Conservation (phyloP, 495 filamentous ascomycete genomes). For the Xylaria scruposa region DNA sequence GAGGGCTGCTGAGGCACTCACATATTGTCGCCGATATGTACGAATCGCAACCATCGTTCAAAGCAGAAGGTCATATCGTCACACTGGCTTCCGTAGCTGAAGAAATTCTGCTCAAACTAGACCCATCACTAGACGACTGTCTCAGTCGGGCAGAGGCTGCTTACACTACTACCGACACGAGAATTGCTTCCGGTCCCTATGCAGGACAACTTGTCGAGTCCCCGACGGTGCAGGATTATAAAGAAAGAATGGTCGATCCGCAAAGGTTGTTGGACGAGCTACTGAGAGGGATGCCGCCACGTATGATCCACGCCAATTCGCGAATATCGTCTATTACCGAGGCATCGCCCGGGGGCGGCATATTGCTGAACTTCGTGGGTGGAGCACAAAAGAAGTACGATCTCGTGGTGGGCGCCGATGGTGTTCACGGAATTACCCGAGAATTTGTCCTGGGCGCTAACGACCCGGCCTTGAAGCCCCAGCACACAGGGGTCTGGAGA, state of each 20-base stretch:
- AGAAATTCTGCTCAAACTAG: slow-evolving; percentile 32
- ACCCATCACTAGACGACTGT: slow-evolving; percentile 34
- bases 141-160: slow-evolving; percentile 38
- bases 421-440: slow-evolving; percentile 33
- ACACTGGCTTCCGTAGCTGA: slow-evolving; percentile 33
- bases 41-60: slow-evolving; percentile 41
- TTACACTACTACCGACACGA: slow-evolving; percentile 21
- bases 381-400: slow-evolving; percentile 37
- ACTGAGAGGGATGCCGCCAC: slow-evolving; percentile 32
- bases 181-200: slow-evolving; percentile 30
- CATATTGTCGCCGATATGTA: slow-evolving; percentile 44
- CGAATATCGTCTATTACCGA: slow-evolving; percentile 35
- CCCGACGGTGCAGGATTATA: slow-evolving; percentile 14
- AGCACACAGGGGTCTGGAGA: slow-evolving; percentile 34
- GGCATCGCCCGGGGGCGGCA: slow-evolving; percentile 23
- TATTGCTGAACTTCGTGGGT: slow-evolving; percentile 34
- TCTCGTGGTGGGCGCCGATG: slow-evolving; percentile 38
- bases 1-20: slow-evolving; percentile 40
- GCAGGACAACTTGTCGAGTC: slow-evolving; percentile 31
- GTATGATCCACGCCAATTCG: slow-evolving; percentile 34
- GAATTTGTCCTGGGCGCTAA: slow-evolving; percentile 35
- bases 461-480: slow-evolving; percentile 26
- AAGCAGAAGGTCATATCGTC: slow-evolving; percentile 39
- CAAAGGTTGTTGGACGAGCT: slow-evolving; percentile 35
- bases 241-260: slow-evolving; percentile 30